Evolutionary conservation across 2,329 filamentous ascomycete species (phyloP).

Genomic region (Fusarium fujikuroi): DNA sequence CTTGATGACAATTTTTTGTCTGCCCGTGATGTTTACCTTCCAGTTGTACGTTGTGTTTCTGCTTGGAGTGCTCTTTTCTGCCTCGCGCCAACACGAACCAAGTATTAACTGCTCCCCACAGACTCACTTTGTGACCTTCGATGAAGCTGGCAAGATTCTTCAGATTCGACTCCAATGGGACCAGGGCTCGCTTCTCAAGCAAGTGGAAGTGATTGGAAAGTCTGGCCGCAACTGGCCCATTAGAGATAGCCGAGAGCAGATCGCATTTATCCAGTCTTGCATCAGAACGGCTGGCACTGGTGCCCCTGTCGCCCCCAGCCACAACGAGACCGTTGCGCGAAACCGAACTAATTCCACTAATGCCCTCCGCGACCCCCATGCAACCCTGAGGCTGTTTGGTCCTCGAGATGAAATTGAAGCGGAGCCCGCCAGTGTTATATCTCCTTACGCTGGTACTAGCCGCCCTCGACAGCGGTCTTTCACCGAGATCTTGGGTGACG

Average conservation of each 20-base stretch:
- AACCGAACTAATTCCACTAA: slow-evolving; percentile 65
- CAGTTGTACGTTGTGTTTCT: slow-evolving; percentile 72
- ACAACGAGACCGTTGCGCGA: slow-evolving; percentile 54
- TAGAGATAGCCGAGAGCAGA: slow-evolving; percentile 84
- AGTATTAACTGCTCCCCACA: slow-evolving; percentile 51
- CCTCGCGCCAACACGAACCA: neutral
- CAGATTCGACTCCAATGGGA: slow-evolving; percentile 96
- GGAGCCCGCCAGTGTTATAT: slow-evolving; percentile 62
- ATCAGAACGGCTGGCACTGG: slow-evolving; percentile 60
- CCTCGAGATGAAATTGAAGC: slow-evolving; percentile 71
- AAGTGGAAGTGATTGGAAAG: slow-evolving; percentile 92
- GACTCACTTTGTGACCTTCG: slow-evolving; percentile 90
- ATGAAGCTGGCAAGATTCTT: slow-evolving; percentile 78
- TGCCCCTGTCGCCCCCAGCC: slow-evolving; percentile 47
- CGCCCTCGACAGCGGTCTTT: slow-evolving; percentile 74
- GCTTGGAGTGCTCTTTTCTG: neutral
- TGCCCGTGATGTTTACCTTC: slow-evolving; percentile 81
- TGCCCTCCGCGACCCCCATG: slow-evolving; percentile 71
- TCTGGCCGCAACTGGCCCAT: slow-evolving; percentile 96
- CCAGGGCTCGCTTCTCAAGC: slow-evolving; percentile 90
- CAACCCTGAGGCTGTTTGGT: slow-evolving; percentile 79
- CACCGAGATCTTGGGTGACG: slow-evolving; percentile 76
- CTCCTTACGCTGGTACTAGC: slow-evolving; percentile 66
- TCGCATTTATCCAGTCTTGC: slow-evolving; percentile 75
- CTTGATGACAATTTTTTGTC: slow-evolving; percentile 95